Evolutionary conservation across 305 asterid genomes (phyloP).

Genomic region (Fraxinus ornus): DNA sequence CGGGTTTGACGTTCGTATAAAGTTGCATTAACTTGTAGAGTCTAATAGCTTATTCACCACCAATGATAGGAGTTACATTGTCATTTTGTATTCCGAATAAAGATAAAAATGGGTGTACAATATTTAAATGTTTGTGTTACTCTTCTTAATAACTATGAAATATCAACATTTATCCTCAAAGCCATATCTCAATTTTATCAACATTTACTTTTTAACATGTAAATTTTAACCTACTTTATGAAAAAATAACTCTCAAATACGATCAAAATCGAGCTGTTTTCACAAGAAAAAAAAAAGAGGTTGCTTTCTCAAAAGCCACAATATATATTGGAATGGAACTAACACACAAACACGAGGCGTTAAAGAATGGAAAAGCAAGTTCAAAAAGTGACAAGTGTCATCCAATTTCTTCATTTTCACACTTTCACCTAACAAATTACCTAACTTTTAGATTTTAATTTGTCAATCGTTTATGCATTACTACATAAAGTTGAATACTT

Average conservation of each 20-base stretch:
- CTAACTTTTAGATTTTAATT: constrained; percentile 27
- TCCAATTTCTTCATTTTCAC: constrained; percentile 9
- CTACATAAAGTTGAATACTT: background rate
- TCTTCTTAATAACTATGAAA: too few species aligned
- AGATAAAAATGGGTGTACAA: too few species aligned
- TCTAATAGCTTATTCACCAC: background rate
- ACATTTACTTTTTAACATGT: background rate
- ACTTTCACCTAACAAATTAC: constrained; percentile 29
- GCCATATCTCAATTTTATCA: too few species aligned
- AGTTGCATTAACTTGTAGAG: background rate
- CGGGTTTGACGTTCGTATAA: too few species aligned
- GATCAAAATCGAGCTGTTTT: background rate
- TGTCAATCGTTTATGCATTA: background rate
- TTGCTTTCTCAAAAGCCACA: constrained; percentile 29
- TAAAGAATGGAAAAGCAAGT: constrained; percentile 23
- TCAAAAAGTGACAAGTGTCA: constrained; percentile 29
- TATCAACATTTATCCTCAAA: too few species aligned
- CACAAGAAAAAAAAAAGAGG: background rate
- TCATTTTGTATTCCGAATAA: too few species aligned
- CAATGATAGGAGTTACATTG: background rate
- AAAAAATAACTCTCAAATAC: background rate
- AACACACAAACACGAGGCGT: constrained; percentile 8
- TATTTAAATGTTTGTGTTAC: too few species aligned
- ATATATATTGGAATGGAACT: background rate
- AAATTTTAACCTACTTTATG: background rate